These are phyloP conservation scores for Aspergillus ustus DNA, from an alignment of 2,329 filamentous ascomycete genomes.

Conservation along the genomic window DNA sequence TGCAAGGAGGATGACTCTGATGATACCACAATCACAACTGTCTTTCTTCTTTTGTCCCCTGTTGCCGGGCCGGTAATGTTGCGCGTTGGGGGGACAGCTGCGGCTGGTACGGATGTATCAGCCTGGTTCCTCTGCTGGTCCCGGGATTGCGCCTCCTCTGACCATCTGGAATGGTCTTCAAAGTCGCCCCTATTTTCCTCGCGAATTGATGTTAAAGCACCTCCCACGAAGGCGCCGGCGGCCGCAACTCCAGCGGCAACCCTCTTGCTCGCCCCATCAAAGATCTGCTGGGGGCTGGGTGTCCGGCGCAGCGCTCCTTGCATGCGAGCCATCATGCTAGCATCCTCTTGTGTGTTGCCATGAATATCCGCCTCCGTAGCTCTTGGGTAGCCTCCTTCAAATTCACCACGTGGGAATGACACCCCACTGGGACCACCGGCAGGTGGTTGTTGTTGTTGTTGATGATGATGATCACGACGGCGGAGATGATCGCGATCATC, in stretches of 20 bases:
- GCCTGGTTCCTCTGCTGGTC: conserved; percentile 41
- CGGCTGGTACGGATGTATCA: conserved; percentile 26
- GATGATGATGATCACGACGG: conserved; percentile 30
- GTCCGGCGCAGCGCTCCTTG: conserved; percentile 80
- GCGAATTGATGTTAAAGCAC: conserved; percentile 78
- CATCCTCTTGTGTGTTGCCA: conserved; percentile 49
- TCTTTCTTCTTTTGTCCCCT: conserved; percentile 64
- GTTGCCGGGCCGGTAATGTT: conserved; percentile 37
- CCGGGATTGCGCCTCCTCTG: conserved; percentile 80
- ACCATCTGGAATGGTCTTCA: conserved; percentile 88
- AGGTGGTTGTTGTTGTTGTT: conserved; percentile 18
- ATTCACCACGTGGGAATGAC: conserved; percentile 34
- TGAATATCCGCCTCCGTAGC: conserved; percentile 41
- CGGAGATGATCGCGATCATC: conserved; percentile 65
- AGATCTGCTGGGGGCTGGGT: conserved; percentile 84
- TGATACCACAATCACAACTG: conserved; percentile 86
- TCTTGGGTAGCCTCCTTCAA: conserved; percentile 38
- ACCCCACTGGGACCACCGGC: conserved; percentile 31
- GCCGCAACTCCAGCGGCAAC: conserved; percentile 82
- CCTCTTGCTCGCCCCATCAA: conserved; percentile 80
- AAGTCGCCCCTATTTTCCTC: conserved; percentile 82
- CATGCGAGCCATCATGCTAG: conserved; percentile 74
- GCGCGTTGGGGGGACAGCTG: conserved; percentile 39
- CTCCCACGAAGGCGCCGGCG: conserved; percentile 80
- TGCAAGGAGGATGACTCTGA: conserved; percentile 69